Conservation (phyloP, 2,329 filamentous ascomycete genomes). For the Calonectria multiphialidica region DNA sequence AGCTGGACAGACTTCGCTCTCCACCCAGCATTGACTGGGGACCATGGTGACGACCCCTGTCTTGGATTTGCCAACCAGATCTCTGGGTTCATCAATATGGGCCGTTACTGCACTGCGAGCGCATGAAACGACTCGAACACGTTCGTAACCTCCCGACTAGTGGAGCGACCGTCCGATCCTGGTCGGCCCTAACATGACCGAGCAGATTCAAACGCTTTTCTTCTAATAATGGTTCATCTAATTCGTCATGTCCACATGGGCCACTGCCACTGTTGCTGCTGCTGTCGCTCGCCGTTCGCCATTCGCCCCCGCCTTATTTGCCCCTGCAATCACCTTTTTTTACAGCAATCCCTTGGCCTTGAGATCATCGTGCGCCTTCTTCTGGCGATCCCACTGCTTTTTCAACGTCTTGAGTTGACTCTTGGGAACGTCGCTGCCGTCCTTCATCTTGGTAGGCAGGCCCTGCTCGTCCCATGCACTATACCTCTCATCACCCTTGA, state of each 20-base stretch:
- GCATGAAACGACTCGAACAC: background rate
- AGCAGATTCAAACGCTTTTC: conserved; percentile 20
- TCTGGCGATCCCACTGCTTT: conserved; percentile 93
- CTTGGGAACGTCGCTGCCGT: conserved; percentile 86
- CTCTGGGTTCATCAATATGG: conserved; percentile 1
- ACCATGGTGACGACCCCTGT: background rate
- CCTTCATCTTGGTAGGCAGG: conserved; percentile 80
- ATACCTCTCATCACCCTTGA: conserved; percentile 70
- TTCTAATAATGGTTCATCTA: conserved; percentile 19
- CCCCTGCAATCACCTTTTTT: background rate
- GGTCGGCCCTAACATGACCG: background rate
- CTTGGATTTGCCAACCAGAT: conserved; percentile 11
- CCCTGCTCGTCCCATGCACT: conserved; percentile 87
- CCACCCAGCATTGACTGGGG: background rate
- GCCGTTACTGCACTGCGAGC: background rate
- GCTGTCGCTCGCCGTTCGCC: background rate
- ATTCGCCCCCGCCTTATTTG: background rate
- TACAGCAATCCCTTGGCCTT: conserved; percentile 50
- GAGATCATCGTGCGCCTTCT: conserved; percentile 80
- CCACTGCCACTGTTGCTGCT: background rate
- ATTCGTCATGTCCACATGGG: conserved; percentile 4
- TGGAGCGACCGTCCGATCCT: background rate
- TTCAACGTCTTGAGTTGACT: conserved; percentile 82
- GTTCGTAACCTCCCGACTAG: background rate
- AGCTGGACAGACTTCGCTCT: conserved; percentile 3